These are phyloP conservation scores for Candida pseudocylindracea DNA, from an alignment of 1,139 yeast species.

Conservation along the genomic window DNA sequence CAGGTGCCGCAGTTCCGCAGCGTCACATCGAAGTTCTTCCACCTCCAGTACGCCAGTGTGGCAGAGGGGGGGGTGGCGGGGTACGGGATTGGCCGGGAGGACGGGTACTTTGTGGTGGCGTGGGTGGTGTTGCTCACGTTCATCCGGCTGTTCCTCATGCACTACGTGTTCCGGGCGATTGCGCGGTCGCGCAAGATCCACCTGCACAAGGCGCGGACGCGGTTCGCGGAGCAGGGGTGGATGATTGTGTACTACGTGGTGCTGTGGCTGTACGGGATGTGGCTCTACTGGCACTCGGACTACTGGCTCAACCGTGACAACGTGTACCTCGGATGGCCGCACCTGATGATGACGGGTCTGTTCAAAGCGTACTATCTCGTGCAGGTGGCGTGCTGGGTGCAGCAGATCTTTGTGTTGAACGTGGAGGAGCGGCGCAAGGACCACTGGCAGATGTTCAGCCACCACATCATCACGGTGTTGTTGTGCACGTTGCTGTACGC, in stretches of 20 bases:
- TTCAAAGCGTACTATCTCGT: slow-evolving; percentile 53
- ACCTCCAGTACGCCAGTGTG: slow-evolving; percentile 20
- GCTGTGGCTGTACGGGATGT: slow-evolving; percentile 35
- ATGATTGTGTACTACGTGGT: slow-evolving; percentile 33
- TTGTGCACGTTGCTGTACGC: slow-evolving; percentile 54
- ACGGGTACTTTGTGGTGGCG: slow-evolving; percentile 27
- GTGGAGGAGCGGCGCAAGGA: slow-evolving; percentile 68
- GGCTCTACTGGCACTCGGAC: slow-evolving; percentile 30
- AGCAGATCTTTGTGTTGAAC: slow-evolving; percentile 56
- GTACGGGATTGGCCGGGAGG: slow-evolving; percentile 37
- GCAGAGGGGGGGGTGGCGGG: slow-evolving; percentile 7
- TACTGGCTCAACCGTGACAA: slow-evolving; percentile 37
- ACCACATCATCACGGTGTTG: slow-evolving; percentile 60
- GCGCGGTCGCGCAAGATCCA: slow-evolving; percentile 22
- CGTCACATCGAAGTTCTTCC: slow-evolving; percentile 20
- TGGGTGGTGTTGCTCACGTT: slow-evolving; percentile 37
- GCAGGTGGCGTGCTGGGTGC: slow-evolving; percentile 60
- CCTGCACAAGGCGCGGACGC: slow-evolving; percentile 25
- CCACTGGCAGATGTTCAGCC: slow-evolving; percentile 68
- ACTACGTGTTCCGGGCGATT: slow-evolving; percentile 31
- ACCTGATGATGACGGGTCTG: slow-evolving; percentile 20
- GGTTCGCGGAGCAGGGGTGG: slow-evolving; percentile 88
- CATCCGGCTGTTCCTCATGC: slow-evolving; percentile 37
- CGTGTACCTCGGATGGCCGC: slow-evolving; percentile 63
- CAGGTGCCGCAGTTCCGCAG: slow-evolving; percentile 3